Conservation (phyloP, 2,329 filamentous ascomycete genomes). For the Stemphylium vesicarium region DNA sequence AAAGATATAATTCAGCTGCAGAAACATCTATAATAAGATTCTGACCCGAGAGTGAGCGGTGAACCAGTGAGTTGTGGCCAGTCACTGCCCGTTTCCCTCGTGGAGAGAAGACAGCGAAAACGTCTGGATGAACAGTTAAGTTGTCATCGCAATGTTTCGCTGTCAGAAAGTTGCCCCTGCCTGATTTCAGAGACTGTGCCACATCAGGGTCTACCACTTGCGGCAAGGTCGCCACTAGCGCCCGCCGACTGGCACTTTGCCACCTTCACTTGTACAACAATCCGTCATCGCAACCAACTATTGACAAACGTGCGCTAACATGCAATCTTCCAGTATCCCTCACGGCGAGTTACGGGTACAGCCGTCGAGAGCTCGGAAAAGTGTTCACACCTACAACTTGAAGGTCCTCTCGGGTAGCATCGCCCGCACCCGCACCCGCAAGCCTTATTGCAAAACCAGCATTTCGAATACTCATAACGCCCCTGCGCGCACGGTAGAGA, state of each 20-base stretch:
- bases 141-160: background rate
- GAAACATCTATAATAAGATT: background rate
- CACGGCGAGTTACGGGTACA: background rate
- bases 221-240: slow-evolving; percentile 6
- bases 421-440: background rate
- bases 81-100: no score
- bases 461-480: background rate
- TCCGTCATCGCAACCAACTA: background rate
- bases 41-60: no score
- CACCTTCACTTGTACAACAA: background rate
- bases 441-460: background rate
- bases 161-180: background rate
- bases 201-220: slow-evolving; percentile 1
- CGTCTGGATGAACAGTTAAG: background rate
- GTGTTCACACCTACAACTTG: slow-evolving; percentile 4
- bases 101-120: no score
- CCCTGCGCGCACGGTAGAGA: background rate
- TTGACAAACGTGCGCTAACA: background rate
- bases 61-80: no score
- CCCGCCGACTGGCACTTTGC: background rate
- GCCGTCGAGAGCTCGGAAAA: background rate
- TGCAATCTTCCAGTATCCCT: background rate
- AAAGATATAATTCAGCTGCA: background rate
- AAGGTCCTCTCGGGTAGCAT: background rate
- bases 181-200: background rate